Base-by-base conservation (phyloP, 441 rosid species). In the Mallotus japonicus region DNA sequence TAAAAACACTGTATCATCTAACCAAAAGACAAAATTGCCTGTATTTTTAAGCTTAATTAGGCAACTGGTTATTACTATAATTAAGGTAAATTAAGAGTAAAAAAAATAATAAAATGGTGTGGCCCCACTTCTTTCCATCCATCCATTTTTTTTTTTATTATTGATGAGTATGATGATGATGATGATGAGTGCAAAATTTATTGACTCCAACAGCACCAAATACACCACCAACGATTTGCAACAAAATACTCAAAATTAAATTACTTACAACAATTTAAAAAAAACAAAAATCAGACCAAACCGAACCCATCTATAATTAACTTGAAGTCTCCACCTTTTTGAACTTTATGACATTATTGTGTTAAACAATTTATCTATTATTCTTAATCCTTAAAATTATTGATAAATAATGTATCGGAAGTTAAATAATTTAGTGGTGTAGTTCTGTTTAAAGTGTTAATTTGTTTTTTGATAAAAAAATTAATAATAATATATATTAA, bases 171-270 rank as follows among this genome's bases (percentile, higher is more conserved):
- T 44, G 47, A 44, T 44, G 47, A 44, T 44, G 47, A 24, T 24
- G 28, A 44, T 44, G 49, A 44, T 44, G 59, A 76, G 73, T 78
- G 75, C 71, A 56, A 67, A 28, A 77, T 77, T 74, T 71, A 71
- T 86, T 72, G 85, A 83, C 84, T 72, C 75, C 75, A 76, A 71
- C 78, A 74, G 73, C 82, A 81, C 74, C 81, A 72, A 81, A 81
- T 70, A 78, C 75, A 68, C 75, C 76, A 71, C 87, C 92, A 87
- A 89, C 87, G 85, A 89, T 87, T 84, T 81, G 86, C 70, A 81
- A 76, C 58, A 54, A 75, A 78, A 40, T 50, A 28, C 6, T 56
- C 14, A 62, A 53, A 28, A 8, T 72, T 70, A 5, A 69, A 58
- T 53, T 62, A 50, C 5, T 68, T 2, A 66, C 49, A 12, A 34